Evolutionary conservation across 306 rosid genomes (phyloP), one percentile per base, ranked within the genome.

Genomic region (Glycine soja): DNA sequence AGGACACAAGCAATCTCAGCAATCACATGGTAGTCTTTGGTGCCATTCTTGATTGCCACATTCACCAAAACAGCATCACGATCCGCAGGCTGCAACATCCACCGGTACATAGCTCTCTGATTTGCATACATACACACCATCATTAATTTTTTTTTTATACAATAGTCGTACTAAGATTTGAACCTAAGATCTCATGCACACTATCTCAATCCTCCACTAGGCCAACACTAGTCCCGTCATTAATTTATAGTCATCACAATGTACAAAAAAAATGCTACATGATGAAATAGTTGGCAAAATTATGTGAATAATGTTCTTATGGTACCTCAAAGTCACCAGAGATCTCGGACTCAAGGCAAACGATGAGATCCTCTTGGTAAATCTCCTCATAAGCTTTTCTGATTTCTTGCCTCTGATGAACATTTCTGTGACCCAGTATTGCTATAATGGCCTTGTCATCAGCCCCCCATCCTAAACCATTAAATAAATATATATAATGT

Each of bases 301-400:
- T 3, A 54, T 43, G 43, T 24, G 3, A 56, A 15, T 15, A 56
- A 19, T 57, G 32, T 14, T 58, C 8, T 15, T 24, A 85, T 90
- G 12, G 8, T 54, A 91, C 98, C 98, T 95, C 99, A 53, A 95
- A 86, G 79, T 95, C 90, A 2, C 97, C 98, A n/a, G 90, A 80
- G 46, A 95, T 88, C 86, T 95, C 98, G 3, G 92, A 88, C 80
- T 95, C 97, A 9, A 95, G 92, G 65, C 97, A 95, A 78, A 89
- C 91, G 87, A 95, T 3, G 42, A 95, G 96, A 84, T 93, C 91
- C 80, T 95, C 98, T 42, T 89, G 74, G 64, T 70, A 91, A 30
- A 83, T 73, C 61, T 84, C 79, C 19, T 90, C 91, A 51, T 95
- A 95, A 74, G 92, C 89, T n/a, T 77, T 76, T 86, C 90, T 93